Evolutionary conservation across 2,329 filamentous ascomycete species (phyloP).

Genomic region (Magnaporthiopsis incrustans): DNA sequence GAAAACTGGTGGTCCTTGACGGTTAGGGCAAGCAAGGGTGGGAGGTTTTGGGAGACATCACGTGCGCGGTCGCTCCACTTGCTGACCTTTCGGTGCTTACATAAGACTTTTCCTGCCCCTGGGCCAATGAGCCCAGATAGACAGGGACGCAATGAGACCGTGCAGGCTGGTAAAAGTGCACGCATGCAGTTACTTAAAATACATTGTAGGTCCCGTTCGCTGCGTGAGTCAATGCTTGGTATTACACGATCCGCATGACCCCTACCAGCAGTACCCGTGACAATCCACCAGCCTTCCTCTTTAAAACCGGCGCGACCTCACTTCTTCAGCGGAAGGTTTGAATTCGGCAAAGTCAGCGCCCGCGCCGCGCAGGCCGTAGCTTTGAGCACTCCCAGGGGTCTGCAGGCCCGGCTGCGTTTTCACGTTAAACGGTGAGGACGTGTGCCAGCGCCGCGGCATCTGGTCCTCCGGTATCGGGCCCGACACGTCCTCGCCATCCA

Average conservation of each 20-base stretch:
- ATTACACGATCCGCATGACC: not conserved
- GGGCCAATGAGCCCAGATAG: no score
- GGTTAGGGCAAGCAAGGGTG: conserved; percentile 11
- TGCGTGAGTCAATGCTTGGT: not conserved
- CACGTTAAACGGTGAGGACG: not conserved
- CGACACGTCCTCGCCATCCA: conserved; percentile 19
- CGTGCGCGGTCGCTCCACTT: not conserved
- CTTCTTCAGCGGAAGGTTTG: not conserved
- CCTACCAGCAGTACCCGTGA: not conserved
- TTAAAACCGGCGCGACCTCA: not conserved
- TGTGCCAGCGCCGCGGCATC: not conserved
- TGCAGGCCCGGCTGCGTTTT: not conserved
- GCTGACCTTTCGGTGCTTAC: no score
- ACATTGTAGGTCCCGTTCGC: not conserved
- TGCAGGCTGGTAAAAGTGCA: not conserved
- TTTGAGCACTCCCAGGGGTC: not conserved
- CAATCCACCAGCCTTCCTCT: no score
- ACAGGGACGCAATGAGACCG: not conserved
- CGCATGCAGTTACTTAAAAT: not conserved
- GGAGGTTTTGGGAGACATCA: not conserved
- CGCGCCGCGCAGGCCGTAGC: not conserved
- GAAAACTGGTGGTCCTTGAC: conserved; percentile 5
- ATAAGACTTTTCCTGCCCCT: no score
- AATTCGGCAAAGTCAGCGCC: not conserved
- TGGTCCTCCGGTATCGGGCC: not conserved